These are phyloP conservation scores for Erythrophleum ivorense DNA, from an alignment of 331 rosid genomes.

Conservation along the genomic window DNA sequence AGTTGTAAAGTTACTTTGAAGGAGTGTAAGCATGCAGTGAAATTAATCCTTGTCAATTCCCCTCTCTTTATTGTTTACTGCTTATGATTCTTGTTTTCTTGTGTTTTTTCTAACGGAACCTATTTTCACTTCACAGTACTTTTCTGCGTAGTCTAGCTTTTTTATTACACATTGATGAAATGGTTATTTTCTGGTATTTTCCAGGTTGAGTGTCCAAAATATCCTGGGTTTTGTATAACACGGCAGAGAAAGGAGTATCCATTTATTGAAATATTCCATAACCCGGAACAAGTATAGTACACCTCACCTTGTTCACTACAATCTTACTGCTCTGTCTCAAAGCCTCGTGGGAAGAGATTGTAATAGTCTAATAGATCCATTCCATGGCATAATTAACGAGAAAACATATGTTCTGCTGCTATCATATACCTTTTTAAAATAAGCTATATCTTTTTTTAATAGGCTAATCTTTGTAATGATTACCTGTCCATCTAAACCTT, in stretches of 20 bases:
- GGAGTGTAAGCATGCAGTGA: not conserved
- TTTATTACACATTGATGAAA: slow-evolving; percentile 3
- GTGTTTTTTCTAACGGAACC: not conserved
- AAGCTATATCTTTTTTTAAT: not conserved
- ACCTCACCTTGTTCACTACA: slow-evolving; percentile 22
- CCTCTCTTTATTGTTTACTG: slow-evolving; percentile 1
- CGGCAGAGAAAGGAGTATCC: slow-evolving; percentile 90
- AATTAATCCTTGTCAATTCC: not conserved
- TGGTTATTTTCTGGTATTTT: slow-evolving; percentile 37
- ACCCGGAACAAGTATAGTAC: slow-evolving; percentile 72
- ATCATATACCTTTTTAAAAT: not conserved
- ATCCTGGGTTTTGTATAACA: slow-evolving; percentile 88
- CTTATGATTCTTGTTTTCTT: slow-evolving; percentile 17
- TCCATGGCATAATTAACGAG: slow-evolving; percentile 14
- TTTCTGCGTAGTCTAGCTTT: slow-evolving; percentile 1
- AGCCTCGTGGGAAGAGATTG: slow-evolving; percentile 15
- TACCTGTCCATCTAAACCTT: not conserved
- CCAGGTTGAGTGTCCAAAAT: slow-evolving; percentile 98
- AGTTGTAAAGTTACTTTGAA: slow-evolving; percentile 1
- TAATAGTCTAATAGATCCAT: slow-evolving; percentile 8
- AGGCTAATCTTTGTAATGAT: slow-evolving; percentile 30
- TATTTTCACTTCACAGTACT: not conserved
- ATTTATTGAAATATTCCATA: slow-evolving; percentile 79
- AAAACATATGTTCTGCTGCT: slow-evolving; percentile 15
- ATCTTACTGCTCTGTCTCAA: slow-evolving; percentile 10